Evolutionary conservation across 768 basidiomycete genomes (phyloP).

Genomic region (Amanita thiersii): DNA sequence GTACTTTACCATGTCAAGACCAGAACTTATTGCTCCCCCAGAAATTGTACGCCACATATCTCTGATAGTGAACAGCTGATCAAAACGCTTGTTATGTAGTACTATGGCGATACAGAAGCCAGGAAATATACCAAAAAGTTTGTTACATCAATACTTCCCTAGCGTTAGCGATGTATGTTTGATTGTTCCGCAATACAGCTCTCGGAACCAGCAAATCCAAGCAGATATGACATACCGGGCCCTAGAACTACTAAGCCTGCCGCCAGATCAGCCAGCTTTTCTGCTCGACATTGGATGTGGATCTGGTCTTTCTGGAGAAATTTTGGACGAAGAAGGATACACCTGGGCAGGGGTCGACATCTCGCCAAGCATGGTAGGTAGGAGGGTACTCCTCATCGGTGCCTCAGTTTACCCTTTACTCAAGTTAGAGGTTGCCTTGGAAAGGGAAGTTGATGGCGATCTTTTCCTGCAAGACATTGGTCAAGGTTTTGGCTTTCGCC

Average conservation of each 20-base stretch:
- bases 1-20: constrained; percentile 61
- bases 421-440: constrained; percentile 80
- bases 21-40: constrained; percentile 83
- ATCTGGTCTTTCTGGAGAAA: constrained; percentile 93
- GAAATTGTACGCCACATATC: constrained; percentile 61
- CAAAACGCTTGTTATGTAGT: constrained; percentile 38
- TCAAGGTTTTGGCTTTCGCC: constrained; percentile 94
- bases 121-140: constrained; percentile 97
- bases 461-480: constrained; percentile 96
- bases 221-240: constrained; percentile 97
- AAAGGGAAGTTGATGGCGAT: constrained; percentile 93
- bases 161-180: constrained; percentile 10
- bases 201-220: constrained; percentile 94
- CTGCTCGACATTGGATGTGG: constrained; percentile 96
- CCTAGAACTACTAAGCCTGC: constrained; percentile 81
- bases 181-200: constrained; percentile 36
- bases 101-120: constrained; percentile 93
- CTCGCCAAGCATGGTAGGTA: constrained; percentile 94
- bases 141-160: constrained; percentile 6
- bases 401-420: not conserved
- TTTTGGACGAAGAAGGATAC: constrained; percentile 91
- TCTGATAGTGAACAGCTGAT: constrained; percentile 1
- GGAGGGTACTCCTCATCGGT: constrained; percentile 15
- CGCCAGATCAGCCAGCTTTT: constrained; percentile 72
- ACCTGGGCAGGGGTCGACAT: constrained; percentile 93